Evolutionary conservation across 1,284 basidiomycete species (phyloP), one percentile per base, ranked within the genome.

Genomic region (Phlebopus sp.): DNA sequence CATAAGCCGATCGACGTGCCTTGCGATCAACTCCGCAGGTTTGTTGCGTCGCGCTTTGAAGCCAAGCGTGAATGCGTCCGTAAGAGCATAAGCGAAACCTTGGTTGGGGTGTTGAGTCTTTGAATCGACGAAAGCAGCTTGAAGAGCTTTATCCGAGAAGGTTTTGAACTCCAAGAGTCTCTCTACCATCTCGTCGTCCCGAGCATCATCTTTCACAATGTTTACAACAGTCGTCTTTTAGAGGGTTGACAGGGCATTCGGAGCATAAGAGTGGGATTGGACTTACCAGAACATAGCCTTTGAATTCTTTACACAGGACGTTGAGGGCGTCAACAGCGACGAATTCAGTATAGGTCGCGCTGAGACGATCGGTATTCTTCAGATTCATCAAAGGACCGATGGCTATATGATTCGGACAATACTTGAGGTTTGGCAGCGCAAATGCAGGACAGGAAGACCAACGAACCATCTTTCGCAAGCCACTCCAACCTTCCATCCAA

Each of bases 21-120:
- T 94, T 10, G 97, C 96, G 49, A 97, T 90, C 79, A 95, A 86
- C 69, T 97, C 95, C 0, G 96, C 95, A 4, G 93, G 93, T 55
- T 90, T 94, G 61, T 86, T 89, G 46, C 84, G 82, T 18, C 94
- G 78, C 19, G 79, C 77, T 60, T 87, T 89, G 72, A 98, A 88
- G 30, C 90, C 92, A 11, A 67, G 70, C n/a, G 82, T 75, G 69
- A 97, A 95, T 0, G 87, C 90, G 50, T 90, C 86, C 1, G 69
- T 70, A n/a, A 84, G 68, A 2, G 82, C 82, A 49, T 85, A 83
- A 5, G 68, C 52, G 56, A 86, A 85, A 3, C 78, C 73, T 43
- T 73, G 66, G 59, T 79, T 77, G 2, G 74, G 67, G 56, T 58
- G 88, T 27, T 44, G 46, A 34, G 45, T 41, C 15, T 58, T 17